Conservation (phyloP, 805 yeast genomes). For the Cyberlindnera nakhonratchasimensis region DNA sequence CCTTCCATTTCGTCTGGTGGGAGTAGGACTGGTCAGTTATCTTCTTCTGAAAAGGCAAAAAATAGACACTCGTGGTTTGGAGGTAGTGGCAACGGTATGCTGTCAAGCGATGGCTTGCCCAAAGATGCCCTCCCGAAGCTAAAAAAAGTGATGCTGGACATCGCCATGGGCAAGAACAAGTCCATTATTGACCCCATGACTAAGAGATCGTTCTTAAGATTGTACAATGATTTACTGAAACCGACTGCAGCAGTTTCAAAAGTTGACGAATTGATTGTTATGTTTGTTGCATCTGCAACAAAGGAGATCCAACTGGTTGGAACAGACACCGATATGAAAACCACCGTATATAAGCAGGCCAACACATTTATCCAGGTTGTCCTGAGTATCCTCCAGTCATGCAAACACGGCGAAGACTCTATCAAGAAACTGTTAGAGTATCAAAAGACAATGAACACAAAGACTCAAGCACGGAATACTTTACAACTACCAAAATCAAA, state of each 20-base stretch:
- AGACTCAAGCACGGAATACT: not conserved
- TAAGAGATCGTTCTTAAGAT: slow-evolving; percentile 54
- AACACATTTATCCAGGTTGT: slow-evolving; percentile 18
- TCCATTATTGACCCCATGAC: slow-evolving; percentile 43
- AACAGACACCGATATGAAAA: slow-evolving; percentile 19
- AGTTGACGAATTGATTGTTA: slow-evolving; percentile 45
- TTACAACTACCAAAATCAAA: not conserved
- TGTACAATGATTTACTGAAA: slow-evolving; percentile 55
- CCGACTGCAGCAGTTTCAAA: slow-evolving; percentile 32
- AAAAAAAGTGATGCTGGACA: slow-evolving; percentile 39
- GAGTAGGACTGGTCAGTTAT: not conserved
- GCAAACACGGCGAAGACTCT: slow-evolving; percentile 33
- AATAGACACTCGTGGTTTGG: slow-evolving; percentile 31
- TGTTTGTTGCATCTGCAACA: slow-evolving; percentile 51
- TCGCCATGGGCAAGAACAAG: slow-evolving; percentile 43
- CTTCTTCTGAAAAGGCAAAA: slow-evolving; percentile 16
- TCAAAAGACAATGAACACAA: slow-evolving; percentile 30
- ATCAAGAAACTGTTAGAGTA: slow-evolving; percentile 43
- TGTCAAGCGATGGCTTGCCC: slow-evolving; percentile 35
- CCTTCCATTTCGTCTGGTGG: slow-evolving; percentile 8
- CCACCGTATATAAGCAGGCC: slow-evolving; percentile 22
- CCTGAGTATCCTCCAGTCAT: slow-evolving; percentile 13
- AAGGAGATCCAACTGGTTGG: slow-evolving; percentile 42
- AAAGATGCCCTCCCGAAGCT: slow-evolving; percentile 33
- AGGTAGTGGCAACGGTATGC: slow-evolving; percentile 7